Percentiles rank a stretch among this genome's conserved stretches.
These are phyloP conservation scores for Ogataea dorogensis DNA, from an alignment of 805 yeast genomes.

Conservation along the genomic window DNA sequence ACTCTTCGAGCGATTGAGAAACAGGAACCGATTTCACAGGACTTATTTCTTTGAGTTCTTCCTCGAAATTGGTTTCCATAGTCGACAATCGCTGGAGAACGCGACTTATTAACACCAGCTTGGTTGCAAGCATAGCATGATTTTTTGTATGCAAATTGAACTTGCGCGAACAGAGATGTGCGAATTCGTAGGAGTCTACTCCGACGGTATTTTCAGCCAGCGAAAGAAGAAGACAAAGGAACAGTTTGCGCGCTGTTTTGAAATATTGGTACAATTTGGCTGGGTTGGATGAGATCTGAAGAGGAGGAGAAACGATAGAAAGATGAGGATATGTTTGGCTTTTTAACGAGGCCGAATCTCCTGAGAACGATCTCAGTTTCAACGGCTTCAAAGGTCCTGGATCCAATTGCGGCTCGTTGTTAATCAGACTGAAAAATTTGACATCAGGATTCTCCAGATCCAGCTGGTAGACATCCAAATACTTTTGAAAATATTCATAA, in stretches of 20 bases:
- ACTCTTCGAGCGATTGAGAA: conserved; percentile 10
- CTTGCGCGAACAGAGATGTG: conserved; percentile 16
- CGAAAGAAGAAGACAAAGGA: conserved; percentile 26
- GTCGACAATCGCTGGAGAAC: conserved; percentile 13
- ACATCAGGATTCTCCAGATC: conserved; percentile 23
- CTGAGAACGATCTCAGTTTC: conserved; percentile 23
- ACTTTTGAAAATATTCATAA: conserved; percentile 21
- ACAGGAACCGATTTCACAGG: conserved; percentile 3
- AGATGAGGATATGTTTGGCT: conserved; percentile 5
- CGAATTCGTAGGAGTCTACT: conserved; percentile 12
- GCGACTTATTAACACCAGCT: conserved; percentile 17
- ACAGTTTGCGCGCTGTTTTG: conserved; percentile 21
- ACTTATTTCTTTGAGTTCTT: conserved; percentile 19
- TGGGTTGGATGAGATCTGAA: conserved; percentile 19
- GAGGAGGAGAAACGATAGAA: conserved; percentile 2
- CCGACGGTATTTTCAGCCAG: conserved; percentile 17
- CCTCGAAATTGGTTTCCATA: conserved; percentile 13
- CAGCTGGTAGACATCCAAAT: conserved; percentile 27
- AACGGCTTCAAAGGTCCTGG: conserved; percentile 20
- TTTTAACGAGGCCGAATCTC: conserved; percentile 9
- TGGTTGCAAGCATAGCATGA: conserved; percentile 11
- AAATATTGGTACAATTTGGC: conserved; percentile 18
- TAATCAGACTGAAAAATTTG: conserved; percentile 23
- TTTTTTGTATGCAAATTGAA: conserved; percentile 16
- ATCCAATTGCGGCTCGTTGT: conserved; percentile 13